These are phyloP conservation scores for Vitis hybrid DNA, from an alignment of 177 flowering plant species.

Conservation along the genomic window DNA sequence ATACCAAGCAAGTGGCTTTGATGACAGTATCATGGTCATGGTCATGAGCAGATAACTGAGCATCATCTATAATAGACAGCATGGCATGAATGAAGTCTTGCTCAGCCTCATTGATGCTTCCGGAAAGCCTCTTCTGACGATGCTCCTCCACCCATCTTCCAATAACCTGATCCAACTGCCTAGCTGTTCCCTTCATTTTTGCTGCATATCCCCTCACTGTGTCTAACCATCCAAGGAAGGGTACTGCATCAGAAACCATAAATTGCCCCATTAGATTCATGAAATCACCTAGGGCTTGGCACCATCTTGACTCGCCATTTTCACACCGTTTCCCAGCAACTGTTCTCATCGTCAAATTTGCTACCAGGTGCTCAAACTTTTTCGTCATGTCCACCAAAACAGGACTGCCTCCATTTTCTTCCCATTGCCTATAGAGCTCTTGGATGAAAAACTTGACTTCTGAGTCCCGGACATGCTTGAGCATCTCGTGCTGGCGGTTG, in stretches of 20 bases:
- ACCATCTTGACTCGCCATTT: not conserved
- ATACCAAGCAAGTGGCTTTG: no score
- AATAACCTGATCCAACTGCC: not conserved
- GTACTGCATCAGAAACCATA: conserved; percentile 13
- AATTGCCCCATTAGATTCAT: not conserved
- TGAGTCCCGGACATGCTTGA: no score
- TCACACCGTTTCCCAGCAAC: conserved; percentile 14
- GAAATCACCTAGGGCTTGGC: conserved; percentile 5
- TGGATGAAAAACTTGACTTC: no score
- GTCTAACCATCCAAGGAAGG: conserved; percentile 13
- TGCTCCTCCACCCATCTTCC: not conserved
- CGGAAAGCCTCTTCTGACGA: not conserved
- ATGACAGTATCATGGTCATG: no score
- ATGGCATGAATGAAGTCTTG: no score
- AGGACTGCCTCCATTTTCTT: not conserved
- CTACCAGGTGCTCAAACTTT: conserved; percentile 9
- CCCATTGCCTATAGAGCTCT: not conserved
- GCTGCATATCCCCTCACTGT: conserved; percentile 2
- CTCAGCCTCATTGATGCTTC: no score
- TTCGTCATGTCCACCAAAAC: conserved; percentile 14
- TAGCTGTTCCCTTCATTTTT: conserved; percentile 8
- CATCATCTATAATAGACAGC: no score
- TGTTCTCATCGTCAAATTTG: not conserved
- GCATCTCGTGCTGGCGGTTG: no score
- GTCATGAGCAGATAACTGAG: no score